Percentiles rank a stretch among this genome's conserved stretches.
Evolutionary conservation across 164 flowering plant species (phyloP).

Genomic region (Amborella trichopoda): DNA sequence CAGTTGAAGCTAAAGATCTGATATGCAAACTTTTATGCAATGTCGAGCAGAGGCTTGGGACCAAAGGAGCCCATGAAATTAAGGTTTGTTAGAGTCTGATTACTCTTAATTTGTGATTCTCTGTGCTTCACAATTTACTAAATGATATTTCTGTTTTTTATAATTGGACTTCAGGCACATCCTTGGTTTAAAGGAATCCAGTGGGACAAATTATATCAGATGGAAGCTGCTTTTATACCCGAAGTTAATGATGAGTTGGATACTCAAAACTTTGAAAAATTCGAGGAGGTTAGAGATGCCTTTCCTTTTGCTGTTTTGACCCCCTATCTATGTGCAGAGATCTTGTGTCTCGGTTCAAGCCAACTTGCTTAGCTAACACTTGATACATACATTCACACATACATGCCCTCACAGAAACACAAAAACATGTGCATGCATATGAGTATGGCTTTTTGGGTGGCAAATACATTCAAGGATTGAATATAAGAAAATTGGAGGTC

Average conservation of each 20-base stretch:
- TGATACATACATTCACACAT: no score
- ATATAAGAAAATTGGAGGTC: no score
- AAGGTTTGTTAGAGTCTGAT: constrained; percentile 13
- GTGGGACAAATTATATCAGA: constrained; percentile 29
- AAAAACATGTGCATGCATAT: no score
- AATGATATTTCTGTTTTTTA: neutral
- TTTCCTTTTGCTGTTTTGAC: no score
- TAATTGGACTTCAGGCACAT: constrained; percentile 16
- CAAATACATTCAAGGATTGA: no score
- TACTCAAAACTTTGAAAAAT: constrained; percentile 32
- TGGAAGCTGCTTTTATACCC: constrained; percentile 37
- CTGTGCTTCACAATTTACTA: neutral
- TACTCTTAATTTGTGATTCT: neutral
- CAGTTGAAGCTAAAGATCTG: constrained; percentile 53
- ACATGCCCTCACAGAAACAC: no score
- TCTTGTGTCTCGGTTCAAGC: no score
- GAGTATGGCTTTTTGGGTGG: no score
- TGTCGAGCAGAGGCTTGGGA: constrained; percentile 54
- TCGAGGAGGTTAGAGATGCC: constrained; percentile 36
- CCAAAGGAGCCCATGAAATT: constrained; percentile 57
- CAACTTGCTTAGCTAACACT: no score
- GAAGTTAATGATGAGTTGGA: constrained; percentile 33
- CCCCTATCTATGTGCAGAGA: no score
- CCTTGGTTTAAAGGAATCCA: constrained; percentile 26
- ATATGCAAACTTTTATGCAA: constrained; percentile 49